Percentiles rank a stretch among this genome's conserved stretches.
phyloP scores from a whole-genome alignment of 2,329 filamentous ascomycete species.

The Fusarium protoensiforme region DNA sequence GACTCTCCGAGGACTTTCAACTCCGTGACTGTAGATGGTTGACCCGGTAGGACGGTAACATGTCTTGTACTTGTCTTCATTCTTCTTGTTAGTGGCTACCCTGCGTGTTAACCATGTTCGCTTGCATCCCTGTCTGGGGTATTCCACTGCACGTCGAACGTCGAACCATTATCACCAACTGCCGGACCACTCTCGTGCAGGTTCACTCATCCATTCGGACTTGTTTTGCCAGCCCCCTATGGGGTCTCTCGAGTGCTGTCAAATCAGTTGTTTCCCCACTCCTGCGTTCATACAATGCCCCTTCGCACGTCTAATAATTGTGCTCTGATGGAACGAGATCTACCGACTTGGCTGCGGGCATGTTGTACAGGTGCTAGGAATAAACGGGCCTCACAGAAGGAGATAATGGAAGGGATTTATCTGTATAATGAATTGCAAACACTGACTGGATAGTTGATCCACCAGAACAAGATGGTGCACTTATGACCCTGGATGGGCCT shows the following conservation, averaged over 20 bases:
- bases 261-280: not conserved
- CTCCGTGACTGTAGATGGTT: not conserved
- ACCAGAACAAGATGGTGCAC: not conserved
- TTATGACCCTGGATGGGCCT: too few relatives aligned
- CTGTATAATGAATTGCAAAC: not conserved
- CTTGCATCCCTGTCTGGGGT: not conserved
- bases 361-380: not conserved
- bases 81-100: not conserved
- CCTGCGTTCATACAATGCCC: not conserved
- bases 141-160: not conserved
- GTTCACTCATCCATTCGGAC: not conserved
- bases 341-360: not conserved
- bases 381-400: not conserved
- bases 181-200: not conserved
- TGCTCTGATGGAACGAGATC: not conserved
- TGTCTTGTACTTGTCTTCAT: not conserved
- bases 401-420: not conserved
- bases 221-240: not conserved
- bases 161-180: not conserved
- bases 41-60: not conserved
- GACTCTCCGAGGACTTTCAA: not conserved
- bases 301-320: not conserved
- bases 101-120: not conserved
- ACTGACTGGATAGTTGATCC: not conserved
- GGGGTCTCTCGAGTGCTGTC: not conserved